Conservation (phyloP, 2,329 filamentous ascomycete species). For the Aspergillus sp. region DNA sequence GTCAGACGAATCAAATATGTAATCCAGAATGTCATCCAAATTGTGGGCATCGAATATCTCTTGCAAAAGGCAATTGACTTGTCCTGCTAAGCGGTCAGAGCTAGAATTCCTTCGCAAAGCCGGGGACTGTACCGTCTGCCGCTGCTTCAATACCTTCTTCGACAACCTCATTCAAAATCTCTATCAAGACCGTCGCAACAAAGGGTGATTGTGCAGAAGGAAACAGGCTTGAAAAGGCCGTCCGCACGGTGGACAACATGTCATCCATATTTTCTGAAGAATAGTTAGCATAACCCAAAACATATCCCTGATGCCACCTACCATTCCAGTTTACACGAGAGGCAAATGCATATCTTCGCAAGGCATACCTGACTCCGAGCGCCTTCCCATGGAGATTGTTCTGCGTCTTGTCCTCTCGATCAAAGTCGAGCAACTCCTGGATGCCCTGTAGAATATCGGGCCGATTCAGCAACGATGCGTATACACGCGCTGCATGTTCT, state of each 20-base stretch:
- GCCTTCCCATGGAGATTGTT: slow-evolving; percentile 34
- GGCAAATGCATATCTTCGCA: slow-evolving; percentile 26
- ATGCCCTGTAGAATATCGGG: slow-evolving; percentile 23
- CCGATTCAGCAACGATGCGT: slow-evolving; percentile 28
- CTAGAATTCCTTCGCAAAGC: not conserved
- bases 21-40: slow-evolving; percentile 18
- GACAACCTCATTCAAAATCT: slow-evolving; percentile 28
- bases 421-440: slow-evolving; percentile 13
- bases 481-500: slow-evolving; percentile 38
- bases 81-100: slow-evolving; percentile 11
- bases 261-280: slow-evolving; percentile 20
- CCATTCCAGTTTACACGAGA: slow-evolving; percentile 26
- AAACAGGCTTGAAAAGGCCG: slow-evolving; percentile 19
- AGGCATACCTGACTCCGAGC: slow-evolving; percentile 30
- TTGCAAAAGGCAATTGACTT: slow-evolving; percentile 12
- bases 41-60: slow-evolving; percentile 16
- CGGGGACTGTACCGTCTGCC: slow-evolving; percentile 17
- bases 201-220: slow-evolving; percentile 23
- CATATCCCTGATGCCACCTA: slow-evolving; percentile 9
- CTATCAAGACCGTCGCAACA: slow-evolving; percentile 25
- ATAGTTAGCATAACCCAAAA: slow-evolving; percentile 4
- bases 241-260: slow-evolving; percentile 15
- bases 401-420: slow-evolving; percentile 14
- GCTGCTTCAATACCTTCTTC: slow-evolving; percentile 23
- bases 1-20: slow-evolving; percentile 18